Evolutionary conservation across 1,139 yeast species (phyloP), one percentile per base, ranked within the genome.

Genomic region (Debaryomyces psychrophilus): DNA sequence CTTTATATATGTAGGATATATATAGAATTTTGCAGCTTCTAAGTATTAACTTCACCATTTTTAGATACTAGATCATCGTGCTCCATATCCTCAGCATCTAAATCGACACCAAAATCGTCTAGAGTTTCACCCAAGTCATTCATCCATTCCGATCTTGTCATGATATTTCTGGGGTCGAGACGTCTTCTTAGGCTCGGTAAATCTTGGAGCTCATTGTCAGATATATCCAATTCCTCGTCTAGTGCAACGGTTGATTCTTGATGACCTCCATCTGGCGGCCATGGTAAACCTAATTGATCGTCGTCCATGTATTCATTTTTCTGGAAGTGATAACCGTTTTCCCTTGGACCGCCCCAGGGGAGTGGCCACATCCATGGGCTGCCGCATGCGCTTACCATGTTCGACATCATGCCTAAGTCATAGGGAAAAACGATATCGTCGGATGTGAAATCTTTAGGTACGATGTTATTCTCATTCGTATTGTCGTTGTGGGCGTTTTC

Each of bases 211-310:
- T 57, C 58, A 8, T 43, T 41, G 2, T 37, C 42, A 39, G 47
- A 55, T 41, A 57, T 50, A 44, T 61, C 59, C 17, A 60, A 55
- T 27, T 64, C 62, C 15, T 57, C 62, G 9, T 59, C 58, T n/a
- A 47, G 52, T 4, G 39, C n/a, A 7, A 49, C 51, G 2, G 38
- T 38, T 14, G 54, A 54, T 12, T 65, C 76, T 50, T 71, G 76
- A 55, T 82, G 76, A 0, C 83, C 82, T 3, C 90, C 90, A 68
- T 89, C 96, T 2, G 95, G 95, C 0, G 96, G 96, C 95, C 96
- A 90, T 1, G 90, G 95, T 49, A 85, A 67, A 3, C 79, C 76
- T 45, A 85, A 61, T 53, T 84, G 81, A 59, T 86, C 93, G 43
- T 77, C 81, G 26, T 78, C 80, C 40, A 49, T 69, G 62, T 48